Evolutionary conservation across 1,284 basidiomycete genomes (phyloP), one percentile per base, ranked within the genome.

Genomic region (Sporisorium exsertum): DNA sequence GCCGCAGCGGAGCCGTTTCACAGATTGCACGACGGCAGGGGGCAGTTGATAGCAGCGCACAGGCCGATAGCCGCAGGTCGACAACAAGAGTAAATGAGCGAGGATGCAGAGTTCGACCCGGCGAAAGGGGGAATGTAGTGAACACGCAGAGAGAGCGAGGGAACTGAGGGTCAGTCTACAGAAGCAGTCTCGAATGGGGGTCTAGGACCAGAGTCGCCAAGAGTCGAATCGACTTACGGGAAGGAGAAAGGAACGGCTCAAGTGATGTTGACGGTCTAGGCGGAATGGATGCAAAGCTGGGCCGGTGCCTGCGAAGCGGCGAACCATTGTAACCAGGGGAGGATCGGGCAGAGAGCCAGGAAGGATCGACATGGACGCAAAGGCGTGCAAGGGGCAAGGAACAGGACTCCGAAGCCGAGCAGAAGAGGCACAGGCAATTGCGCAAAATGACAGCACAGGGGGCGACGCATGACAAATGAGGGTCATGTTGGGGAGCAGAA

Each of bases 371-470:
- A 52, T 15, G 53, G 58, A 13, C 27, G 45, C 49, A 49, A 46
- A 37, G 27, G 18, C 7, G 57, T 29, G 64, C 54, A 53, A 58
- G 61, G 54, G 42, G 55, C 62, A 42, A 70, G 62, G 68, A 29
- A 64, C 67, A 60, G 5, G 18, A 46, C 18, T 37, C 42, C 52
- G 26, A 22, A 33, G 33, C 27, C 45, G 45, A 26, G 49, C n/a
- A 35, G 52, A 13, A 54, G 32, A 20, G 52, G 32, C 46, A 52
- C 47, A 22, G 40, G 46, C 40, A 42, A 45, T 32, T 45, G 67
- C 67, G 56, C 67, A 70, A 60, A 33, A 58, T 51, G 61, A 64
- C 58, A 61, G 67, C 24, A 52, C 46, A 29, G 24, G 42, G 22
- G 27, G 18, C 10, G 32, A 37, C 46, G 46, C 62, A 64, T 52